Evolutionary conservation across 148 eudicot genomes (phyloP).

Genomic region (Limonium bicolor): DNA sequence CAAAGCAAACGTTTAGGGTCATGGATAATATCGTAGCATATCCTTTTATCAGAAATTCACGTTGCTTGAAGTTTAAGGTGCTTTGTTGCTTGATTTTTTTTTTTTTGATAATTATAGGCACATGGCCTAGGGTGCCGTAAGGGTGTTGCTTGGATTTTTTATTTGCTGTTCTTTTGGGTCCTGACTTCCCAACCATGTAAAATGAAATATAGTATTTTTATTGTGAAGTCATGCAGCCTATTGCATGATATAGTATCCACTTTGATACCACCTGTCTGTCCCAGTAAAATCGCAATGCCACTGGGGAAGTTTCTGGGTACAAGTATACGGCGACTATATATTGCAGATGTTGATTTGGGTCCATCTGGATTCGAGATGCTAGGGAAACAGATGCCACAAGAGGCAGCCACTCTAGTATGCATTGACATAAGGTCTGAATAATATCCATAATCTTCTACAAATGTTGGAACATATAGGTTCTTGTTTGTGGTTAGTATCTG

Average conservation of each 20-base stretch:
- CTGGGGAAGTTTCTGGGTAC: conserved; percentile 57
- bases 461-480: no score
- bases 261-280: conserved; percentile 2
- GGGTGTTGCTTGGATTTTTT: no score
- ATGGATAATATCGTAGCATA: no score
- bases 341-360: conserved; percentile 62
- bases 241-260: not conserved
- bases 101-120: no score
- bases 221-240: not conserved
- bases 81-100: no score
- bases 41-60: no score
- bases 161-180: no score
- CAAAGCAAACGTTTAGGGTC: no score
- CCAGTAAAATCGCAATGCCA: conserved; percentile 47
- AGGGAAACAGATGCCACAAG: conserved; percentile 22
- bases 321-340: conserved; percentile 41
- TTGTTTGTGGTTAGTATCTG: not conserved
- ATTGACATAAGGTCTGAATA: conserved; percentile 67
- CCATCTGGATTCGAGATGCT: conserved; percentile 62
- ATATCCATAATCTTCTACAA: not conserved
- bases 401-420: conserved; percentile 29
- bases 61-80: no score
- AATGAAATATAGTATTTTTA: no score
- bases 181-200: no score
- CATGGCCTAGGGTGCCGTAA: no score